phyloP scores from a whole-genome alignment of 768 basidiomycete species.

The Leccinum obscurum region DNA sequence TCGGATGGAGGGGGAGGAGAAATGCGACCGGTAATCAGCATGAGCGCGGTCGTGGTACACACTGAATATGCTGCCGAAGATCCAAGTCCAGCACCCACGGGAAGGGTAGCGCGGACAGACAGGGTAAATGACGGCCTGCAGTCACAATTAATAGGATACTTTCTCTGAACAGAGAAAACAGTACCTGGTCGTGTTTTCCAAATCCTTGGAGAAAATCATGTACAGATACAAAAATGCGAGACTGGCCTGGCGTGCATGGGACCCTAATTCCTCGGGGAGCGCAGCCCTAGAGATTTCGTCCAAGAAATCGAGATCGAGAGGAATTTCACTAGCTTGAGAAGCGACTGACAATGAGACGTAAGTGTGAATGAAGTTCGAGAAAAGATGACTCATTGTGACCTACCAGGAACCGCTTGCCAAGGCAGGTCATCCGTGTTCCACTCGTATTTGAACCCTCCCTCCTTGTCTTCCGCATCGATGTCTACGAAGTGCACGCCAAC shows the following conservation, averaged over 20 bases:
- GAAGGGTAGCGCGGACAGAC: constrained; percentile 82
- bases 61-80: constrained; percentile 96
- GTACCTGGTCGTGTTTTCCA: constrained; percentile 55
- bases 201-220: constrained; percentile 58
- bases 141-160: constrained; percentile 5
- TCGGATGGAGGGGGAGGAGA: constrained; percentile 43
- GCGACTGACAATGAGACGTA: constrained; percentile 5
- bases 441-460: constrained; percentile 61
- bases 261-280: constrained; percentile 32
- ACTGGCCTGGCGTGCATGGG: constrained; percentile 46
- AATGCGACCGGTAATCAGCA: constrained; percentile 75
- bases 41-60: constrained; percentile 77
- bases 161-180: constrained; percentile 28
- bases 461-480: constrained; percentile 42
- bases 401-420: constrained; percentile 67
- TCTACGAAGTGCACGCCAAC: constrained; percentile 68
- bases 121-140: constrained; percentile 76
- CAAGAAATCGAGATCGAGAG: constrained; percentile 72
- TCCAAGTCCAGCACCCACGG: constrained; percentile 93
- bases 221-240: constrained; percentile 93
- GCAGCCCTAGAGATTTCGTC: constrained; percentile 60
- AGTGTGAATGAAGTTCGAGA: background rate
- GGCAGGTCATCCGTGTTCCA: constrained; percentile 81
- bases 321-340: constrained; percentile 25
- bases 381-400: background rate